These are phyloP conservation scores for Fraxinus velutina DNA, from an alignment of 305 asterid species.

Conservation along the genomic window DNA sequence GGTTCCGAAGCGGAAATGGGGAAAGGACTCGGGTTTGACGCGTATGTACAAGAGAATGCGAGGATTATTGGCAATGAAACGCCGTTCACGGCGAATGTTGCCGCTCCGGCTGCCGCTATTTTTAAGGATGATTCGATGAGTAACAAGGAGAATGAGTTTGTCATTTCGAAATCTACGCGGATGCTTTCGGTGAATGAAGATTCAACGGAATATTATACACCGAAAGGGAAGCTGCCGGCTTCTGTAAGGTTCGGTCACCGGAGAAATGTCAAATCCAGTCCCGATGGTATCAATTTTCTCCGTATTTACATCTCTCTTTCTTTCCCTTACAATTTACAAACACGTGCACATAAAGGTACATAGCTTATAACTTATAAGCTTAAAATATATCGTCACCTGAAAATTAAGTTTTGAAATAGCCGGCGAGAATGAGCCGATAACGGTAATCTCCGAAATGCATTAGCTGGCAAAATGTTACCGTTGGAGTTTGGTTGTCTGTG, in stretches of 20 bases:
- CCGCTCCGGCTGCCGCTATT: constrained; percentile 13
- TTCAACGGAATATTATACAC: constrained; percentile 20
- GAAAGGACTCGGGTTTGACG: constrained; percentile 16
- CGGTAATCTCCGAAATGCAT: constrained; percentile 13
- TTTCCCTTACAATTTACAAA: neutral
- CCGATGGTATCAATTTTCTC: constrained; percentile 51
- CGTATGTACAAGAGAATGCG: constrained; percentile 14
- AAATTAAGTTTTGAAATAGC: constrained; percentile 13
- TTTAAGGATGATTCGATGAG: constrained; percentile 26
- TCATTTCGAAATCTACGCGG: constrained; percentile 32
- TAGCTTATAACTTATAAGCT: neutral
- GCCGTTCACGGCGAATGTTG: neutral
- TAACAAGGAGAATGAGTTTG: constrained; percentile 48
- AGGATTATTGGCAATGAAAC: neutral
- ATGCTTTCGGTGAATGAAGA: constrained; percentile 16
- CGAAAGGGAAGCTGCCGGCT: constrained; percentile 52
- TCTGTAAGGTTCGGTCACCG: constrained; percentile 69
- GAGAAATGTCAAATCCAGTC: constrained; percentile 48
- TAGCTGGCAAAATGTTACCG: constrained; percentile 46
- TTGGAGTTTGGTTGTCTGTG: constrained; percentile 28
- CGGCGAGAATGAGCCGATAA: constrained; percentile 25
- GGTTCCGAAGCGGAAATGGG: constrained; percentile 20
- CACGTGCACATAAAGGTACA: neutral
- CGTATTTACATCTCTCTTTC: neutral
- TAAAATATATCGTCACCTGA: neutral